Evolutionary conservation across 176 grass and related monocot species (phyloP), one percentile per base, ranked within the genome.

Genomic region (Neostapfia colusana): DNA sequence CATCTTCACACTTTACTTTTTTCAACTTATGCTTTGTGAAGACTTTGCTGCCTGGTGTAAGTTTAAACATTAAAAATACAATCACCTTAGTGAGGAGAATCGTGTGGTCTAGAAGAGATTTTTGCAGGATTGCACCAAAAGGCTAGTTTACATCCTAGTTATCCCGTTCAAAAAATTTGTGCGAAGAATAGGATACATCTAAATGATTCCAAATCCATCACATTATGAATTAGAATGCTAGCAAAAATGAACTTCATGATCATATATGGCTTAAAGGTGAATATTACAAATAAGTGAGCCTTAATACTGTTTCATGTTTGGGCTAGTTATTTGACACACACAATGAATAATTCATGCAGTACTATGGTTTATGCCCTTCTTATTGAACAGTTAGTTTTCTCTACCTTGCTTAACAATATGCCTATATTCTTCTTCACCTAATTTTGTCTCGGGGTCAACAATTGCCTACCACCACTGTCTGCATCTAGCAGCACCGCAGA

Each of bases 221-320:
- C 61, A 26, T 20, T 46, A 11, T 72, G 42, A 72, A 36, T 11
- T 15, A 46, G 77, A 65, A 74, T 72, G 39, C 61, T 15, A 38
- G 3, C 2, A 21, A 16, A 38, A 69, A 45, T 18, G 20, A 72
- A 63, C 13, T 55, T 56, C 36, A 20, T 4, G 6, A 42, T 75
- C 56, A 57, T 26, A 43, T 69, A 74, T 25, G 63, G 67, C 26
- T 63, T 21, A 79, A 1, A 65, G 36, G n/a, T 60, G 40, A 17
- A 65, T 3, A 0, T 51, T 62, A 31, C 38, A 87, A 50, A 58
- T 23, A 18, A 83, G 17, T 74, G 21, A 39, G 31, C 57, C 49
- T 41, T 27, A 53, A 28, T 6, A 31, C 57, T 41, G 51, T 13
- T 62, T 65, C 49, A 39, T 14, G 28, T 83, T 76, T 31, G 34